These are phyloP conservation scores for Diplosphaera chodatii DNA, from an alignment of 139 green algal genomes.

Conservation along the genomic window DNA sequence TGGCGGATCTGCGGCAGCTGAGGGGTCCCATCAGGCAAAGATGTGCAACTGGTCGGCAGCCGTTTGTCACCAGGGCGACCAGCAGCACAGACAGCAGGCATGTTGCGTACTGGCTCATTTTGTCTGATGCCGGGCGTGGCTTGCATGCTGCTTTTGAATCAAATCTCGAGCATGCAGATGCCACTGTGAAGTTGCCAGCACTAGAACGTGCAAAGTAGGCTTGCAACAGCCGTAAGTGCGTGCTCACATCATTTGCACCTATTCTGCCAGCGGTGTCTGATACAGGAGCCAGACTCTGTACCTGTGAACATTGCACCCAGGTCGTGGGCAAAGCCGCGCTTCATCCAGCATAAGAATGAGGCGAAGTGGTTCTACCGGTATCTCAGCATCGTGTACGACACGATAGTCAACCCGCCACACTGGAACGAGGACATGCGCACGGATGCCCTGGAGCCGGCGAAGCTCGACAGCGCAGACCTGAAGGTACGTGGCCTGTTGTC, in stretches of 20 bases:
- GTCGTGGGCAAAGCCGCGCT: slow-evolving; percentile 22
- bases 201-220: too few species aligned
- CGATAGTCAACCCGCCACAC: slow-evolving; percentile 75
- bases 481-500: slow-evolving; percentile 38
- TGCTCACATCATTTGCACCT: too few species aligned
- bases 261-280: too few species aligned
- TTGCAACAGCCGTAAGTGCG: too few species aligned
- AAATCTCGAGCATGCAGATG: neutral
- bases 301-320: too few species aligned
- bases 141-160: too few species aligned
- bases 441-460: slow-evolving; percentile 73
- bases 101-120: too few species aligned
- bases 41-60: neutral
- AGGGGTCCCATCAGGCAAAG: neutral
- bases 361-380: slow-evolving; percentile 80
- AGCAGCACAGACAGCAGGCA: neutral
- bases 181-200: neutral
- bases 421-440: slow-evolving; percentile 92
- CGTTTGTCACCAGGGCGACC: neutral
- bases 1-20: neutral
- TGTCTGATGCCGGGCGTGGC: too few species aligned
- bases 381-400: slow-evolving; percentile 83
- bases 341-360: slow-evolving; percentile 93
- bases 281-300: too few species aligned
- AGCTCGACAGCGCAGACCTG: slow-evolving; percentile 64